Evolutionary conservation across 495 filamentous ascomycete species (phyloP), one percentile per base, ranked within the genome.

Genomic region (Parachaetomium inaequale): DNA sequence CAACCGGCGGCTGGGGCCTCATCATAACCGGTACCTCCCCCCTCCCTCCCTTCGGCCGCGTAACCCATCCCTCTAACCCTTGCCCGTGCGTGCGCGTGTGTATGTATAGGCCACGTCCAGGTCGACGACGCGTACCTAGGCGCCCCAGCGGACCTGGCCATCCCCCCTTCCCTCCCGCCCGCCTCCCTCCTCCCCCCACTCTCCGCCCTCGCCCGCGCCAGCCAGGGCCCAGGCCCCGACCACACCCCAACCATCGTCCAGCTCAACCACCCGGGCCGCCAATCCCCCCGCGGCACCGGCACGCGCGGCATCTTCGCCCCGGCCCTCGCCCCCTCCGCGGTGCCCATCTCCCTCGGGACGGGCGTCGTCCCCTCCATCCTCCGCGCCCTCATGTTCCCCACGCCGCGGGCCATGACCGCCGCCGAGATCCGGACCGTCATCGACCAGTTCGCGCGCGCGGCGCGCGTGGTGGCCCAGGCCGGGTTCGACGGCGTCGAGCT

Each of bases 401-500:
- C 78, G 7, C 85, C 85, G 11, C 55, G 85, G 81, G 74, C 72
- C 2, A 63, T 91, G 68, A 82, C 75, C 0, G 69, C 73, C 26
- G 71, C 72, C 2, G 85, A 90, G 43, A 88, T 91, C 52, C 60
- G 74, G 45, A 66, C 72, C 0, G 80, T 75, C 14, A 78, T 88
- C 17, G 60, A 66, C 0, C 78, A 81, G 57, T 89, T 85, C 54
- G 85, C 75, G 3, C 70, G 78, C 19, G 85, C 86, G 4, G 84
- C 88, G 1, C 70, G 78, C 53, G 84, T 85, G 49, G 81, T 82
- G 1, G 76, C 89, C 11, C 76, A 76, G 6, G 89, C 88, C 0
- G 89, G 88, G n/a, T 92, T 91, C 55, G 87, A 89, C 63, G 88
- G 87, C 15, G 87, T 92, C 2, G 86, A 92, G 74, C 76, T 91